A percentile compares a stretch with the other conserved stretches of the same genome.
phyloP scores from a whole-genome alignment of 345 rosid species.

The Eucalyptus regnans region DNA sequence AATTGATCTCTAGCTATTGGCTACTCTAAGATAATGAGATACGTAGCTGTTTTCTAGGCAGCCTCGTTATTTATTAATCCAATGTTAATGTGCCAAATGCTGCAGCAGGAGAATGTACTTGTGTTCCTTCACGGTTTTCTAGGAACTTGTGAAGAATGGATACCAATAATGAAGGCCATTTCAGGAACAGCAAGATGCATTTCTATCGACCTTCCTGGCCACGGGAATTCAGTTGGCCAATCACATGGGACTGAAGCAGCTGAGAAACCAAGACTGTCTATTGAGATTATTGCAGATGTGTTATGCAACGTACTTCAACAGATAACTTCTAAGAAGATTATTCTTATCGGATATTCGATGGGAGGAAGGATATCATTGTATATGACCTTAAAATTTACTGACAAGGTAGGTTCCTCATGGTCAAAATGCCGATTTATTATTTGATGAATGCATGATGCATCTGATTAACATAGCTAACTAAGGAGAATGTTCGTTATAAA shows the following conservation, averaged over 20 bases:
- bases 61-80: not conserved
- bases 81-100: not conserved
- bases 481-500: slow-evolving; percentile 1
- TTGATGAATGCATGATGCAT: not conserved
- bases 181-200: slow-evolving; percentile 76
- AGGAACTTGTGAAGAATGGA: slow-evolving; percentile 90
- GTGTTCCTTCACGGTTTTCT: slow-evolving; percentile 89
- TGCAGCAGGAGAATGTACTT: slow-evolving; percentile 38
- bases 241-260: slow-evolving; percentile 3
- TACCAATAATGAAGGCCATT: slow-evolving; percentile 65
- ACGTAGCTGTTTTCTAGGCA: not conserved
- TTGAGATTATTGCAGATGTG: slow-evolving; percentile 36
- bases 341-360: slow-evolving; percentile 82
- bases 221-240: slow-evolving; percentile 53
- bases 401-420: slow-evolving; percentile 27
- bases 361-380: slow-evolving; percentile 86
- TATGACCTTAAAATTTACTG: slow-evolving; percentile 52
- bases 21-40: not conserved
- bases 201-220: slow-evolving; percentile 87
- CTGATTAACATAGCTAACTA: not conserved
- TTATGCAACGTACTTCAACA: slow-evolving; percentile 32
- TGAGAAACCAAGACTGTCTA: slow-evolving; percentile 26
- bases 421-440: not conserved
- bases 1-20: not conserved
- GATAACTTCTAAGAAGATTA: slow-evolving; percentile 44